Base-by-base conservation (phyloP, 352 stramenopile species). In the Blastocystis sp. region DNA sequence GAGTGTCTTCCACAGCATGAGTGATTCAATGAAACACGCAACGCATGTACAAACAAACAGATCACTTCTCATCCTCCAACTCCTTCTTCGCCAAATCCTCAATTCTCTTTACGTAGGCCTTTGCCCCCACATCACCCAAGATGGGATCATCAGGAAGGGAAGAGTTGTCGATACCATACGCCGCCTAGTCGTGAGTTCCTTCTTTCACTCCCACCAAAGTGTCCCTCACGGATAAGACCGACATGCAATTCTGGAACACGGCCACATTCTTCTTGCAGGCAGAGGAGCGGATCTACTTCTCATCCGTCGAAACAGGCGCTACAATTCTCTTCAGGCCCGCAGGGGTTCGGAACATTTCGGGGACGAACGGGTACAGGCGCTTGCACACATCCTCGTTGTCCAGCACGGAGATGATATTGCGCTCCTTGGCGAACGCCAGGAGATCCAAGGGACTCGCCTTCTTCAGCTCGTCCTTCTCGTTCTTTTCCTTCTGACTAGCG, bases 331-430 rank as follows among this genome's bases (percentile, higher is more conserved):
- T 48, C 54, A 84, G 57, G 19, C 74, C 74, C 0, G 19, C n/a
- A 2, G 57, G 52, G 42, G 74, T 59, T 3, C 74, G 74, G 21
- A 84, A 48, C 40, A 54, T 69, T 10, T 28, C 17, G 9, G 74
- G 74, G 59, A 84, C 74, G 17, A 84, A 54, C 21, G 57, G 74
- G 48, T 84, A 84, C 17, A 84, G 28, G 38, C 54, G 59, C 40
- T 84, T 84, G 54, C 74, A 84, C 52, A 84, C 66, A 11, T 66
- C 74, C 45, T 62, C 45, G 48, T 84, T 68, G 48, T 69, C 52
- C 3, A 84, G 34, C 40, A 84, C 45, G 11, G 74, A 68, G 0
- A 69, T 54, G 11, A 84, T 38, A 59, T 84, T 42, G 6, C 57
- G 45, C 14, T 84, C 52, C 21, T 84, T 66, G 1, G 66, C 45